These are phyloP conservation scores for Sarocladiaceae sp. DNA, from an alignment of 2,329 filamentous ascomycete genomes.

Conservation along the genomic window DNA sequence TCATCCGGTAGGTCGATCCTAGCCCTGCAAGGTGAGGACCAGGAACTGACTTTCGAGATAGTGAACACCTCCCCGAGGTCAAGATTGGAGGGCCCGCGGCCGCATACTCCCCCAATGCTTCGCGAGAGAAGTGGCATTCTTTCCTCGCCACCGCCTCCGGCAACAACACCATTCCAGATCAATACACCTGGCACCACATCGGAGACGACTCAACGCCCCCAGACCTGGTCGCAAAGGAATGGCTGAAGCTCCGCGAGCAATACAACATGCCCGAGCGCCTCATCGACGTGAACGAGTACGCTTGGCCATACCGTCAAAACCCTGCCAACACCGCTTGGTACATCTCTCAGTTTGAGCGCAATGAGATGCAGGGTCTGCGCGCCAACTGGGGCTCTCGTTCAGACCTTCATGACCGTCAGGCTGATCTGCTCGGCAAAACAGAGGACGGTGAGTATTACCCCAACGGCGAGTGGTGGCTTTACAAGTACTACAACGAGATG, in stretches of 20 bases:
- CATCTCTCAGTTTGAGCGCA: constrained; percentile 6
- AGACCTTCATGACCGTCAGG: constrained; percentile 8
- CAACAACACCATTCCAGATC: background rate
- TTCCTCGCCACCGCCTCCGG: background rate
- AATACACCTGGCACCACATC: background rate
- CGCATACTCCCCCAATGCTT: background rate
- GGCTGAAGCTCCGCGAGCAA: background rate
- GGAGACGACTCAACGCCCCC: background rate
- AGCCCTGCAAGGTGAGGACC: background rate
- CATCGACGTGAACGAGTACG: constrained; percentile 13
- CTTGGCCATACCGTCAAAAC: background rate
- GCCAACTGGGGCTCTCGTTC: constrained; percentile 7
- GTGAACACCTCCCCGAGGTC: background rate
- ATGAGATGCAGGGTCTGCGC: constrained; percentile 8
- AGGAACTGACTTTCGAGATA: background rate
- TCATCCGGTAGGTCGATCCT: background rate
- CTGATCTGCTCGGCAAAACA: constrained; percentile 8
- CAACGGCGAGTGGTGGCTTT: constrained; percentile 12
- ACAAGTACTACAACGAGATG: constrained; percentile 13
- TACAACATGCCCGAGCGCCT: background rate
- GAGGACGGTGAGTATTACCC: background rate
- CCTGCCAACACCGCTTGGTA: constrained; percentile 3
- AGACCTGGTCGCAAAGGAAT: background rate
- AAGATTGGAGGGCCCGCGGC: background rate
- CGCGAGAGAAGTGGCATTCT: background rate